Evolutionary conservation across 805 yeast species (phyloP), one percentile per base, ranked within the genome.

Genomic region (Ogataea minuta): DNA sequence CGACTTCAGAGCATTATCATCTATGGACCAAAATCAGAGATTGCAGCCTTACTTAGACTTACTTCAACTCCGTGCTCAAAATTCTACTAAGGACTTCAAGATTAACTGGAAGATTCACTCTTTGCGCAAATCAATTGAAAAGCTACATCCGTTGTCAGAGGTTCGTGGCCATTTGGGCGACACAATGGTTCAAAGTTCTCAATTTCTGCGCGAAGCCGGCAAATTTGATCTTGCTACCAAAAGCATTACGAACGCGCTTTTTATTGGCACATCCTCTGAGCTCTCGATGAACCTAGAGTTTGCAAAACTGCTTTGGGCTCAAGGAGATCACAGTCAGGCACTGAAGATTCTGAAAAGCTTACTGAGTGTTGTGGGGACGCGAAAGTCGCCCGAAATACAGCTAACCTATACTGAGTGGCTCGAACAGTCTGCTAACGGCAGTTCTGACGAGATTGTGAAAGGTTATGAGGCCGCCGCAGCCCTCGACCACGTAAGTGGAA

Each of bases 321-420:
- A 85, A 55, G 96, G 95, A 1, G 95, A 88, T 46, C 86, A 78
- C 44, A 75, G 89, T 16, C 82, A 88, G 49, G 98, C 98, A 0
- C 70, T 91, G 30, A 79, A 83, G 36, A 68, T 77, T 6, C 64
- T 86, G 25, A 71, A 72, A 7, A 69, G 71, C 11, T 59, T 76
- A 2, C 43, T 54, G 9, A 48, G 49, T n/a, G 25, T 42, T 10
- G 26, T 50, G 1, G 45, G 43, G 1, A 36, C 40, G 5, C 16
- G 38, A 3, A 44, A 45, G 12, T 50, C 63, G 2, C 43, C 50
- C 4, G 61, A 68, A 34, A 75, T 79, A n/a, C 84, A 85, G 37
- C 63, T 90, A 33, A 81, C 81, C 43, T 86, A 86, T 55, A 86
- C 96, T 0, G 77, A 80, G 46, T 93, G 98, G 98, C 66, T 89